Evolutionary conservation across 805 yeast species (phyloP).

Genomic region (Ogataea kodamae): DNA sequence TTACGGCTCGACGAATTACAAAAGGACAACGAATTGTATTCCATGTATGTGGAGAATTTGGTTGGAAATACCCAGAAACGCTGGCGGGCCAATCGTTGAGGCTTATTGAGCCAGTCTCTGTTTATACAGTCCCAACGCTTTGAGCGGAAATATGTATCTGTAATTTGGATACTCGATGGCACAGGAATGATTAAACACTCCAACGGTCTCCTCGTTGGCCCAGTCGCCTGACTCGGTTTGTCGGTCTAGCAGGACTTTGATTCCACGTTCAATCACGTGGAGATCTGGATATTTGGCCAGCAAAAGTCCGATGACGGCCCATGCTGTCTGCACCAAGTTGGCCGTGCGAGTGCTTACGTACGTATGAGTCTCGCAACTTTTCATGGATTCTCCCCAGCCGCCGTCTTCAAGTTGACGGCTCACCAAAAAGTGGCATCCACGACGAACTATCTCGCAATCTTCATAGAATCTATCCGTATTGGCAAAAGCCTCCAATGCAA

Average conservation of each 20-base stretch:
- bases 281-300: conserved; percentile 77
- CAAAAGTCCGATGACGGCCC: conserved; percentile 83
- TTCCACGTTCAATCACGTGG: conserved; percentile 58
- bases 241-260: conserved; percentile 56
- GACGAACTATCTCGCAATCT: conserved; percentile 57
- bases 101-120: conserved; percentile 2
- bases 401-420: conserved; percentile 80
- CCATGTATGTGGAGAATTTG: conserved; percentile 82
- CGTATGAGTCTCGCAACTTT: conserved; percentile 75
- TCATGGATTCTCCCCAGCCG: conserved; percentile 97
- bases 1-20: conserved; percentile 45
- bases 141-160: conserved; percentile 82
- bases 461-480: conserved; percentile 62
- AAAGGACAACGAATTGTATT: conserved; percentile 72
- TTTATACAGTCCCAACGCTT: conserved; percentile 77
- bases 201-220: conserved; percentile 82
- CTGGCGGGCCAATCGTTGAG: conserved; percentile 13
- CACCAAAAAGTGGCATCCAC: conserved; percentile 83
- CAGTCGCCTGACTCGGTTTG: conserved; percentile 82
- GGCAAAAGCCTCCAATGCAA: conserved; percentile 88
- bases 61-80: conserved; percentile 87
- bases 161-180: conserved; percentile 96
- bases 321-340: conserved; percentile 83
- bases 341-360: conserved; percentile 63
- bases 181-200: conserved; percentile 89